Evolutionary conservation across 2,329 filamentous ascomycete genomes (phyloP).

Genomic region (Hypocrella siamensis): DNA sequence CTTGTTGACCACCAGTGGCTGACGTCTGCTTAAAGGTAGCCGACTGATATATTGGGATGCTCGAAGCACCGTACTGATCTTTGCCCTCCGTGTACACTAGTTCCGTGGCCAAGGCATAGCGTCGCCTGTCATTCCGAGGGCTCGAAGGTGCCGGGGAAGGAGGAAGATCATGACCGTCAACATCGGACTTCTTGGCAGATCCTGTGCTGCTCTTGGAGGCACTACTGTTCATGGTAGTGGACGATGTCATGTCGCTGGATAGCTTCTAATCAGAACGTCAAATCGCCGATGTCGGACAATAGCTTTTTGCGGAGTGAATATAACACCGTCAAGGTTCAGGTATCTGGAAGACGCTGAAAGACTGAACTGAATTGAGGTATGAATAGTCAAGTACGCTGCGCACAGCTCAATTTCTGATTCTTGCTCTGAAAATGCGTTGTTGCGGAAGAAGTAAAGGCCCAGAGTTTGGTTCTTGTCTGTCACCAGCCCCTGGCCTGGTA

Average conservation of each 20-base stretch:
- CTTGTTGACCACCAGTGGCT: constrained; percentile 58
- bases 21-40: constrained; percentile 95
- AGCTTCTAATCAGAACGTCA: too few relatives aligned
- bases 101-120: constrained; percentile 90
- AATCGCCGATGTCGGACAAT: too few relatives aligned
- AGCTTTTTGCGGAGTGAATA: too few relatives aligned
- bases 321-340: too few relatives aligned
- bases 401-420: too few relatives aligned
- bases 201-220: not conserved
- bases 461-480: too few relatives aligned
- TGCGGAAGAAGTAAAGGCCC: too few relatives aligned
- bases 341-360: too few relatives aligned
- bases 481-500: too few relatives aligned
- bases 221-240: not conserved
- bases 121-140: constrained; percentile 62
- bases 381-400: too few relatives aligned
- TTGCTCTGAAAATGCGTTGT: too few relatives aligned
- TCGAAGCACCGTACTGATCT: constrained; percentile 94
- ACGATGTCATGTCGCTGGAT: constrained; percentile 1
- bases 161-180: constrained; percentile 72
- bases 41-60: constrained; percentile 94
- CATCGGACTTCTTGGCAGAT: constrained; percentile 44
- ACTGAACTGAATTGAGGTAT: too few relatives aligned
- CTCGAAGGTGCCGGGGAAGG: constrained; percentile 89
- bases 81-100: constrained; percentile 90